Base-by-base conservation (phyloP, 2,329 filamentous ascomycete genomes). In the Canariomyces notabilis region DNA sequence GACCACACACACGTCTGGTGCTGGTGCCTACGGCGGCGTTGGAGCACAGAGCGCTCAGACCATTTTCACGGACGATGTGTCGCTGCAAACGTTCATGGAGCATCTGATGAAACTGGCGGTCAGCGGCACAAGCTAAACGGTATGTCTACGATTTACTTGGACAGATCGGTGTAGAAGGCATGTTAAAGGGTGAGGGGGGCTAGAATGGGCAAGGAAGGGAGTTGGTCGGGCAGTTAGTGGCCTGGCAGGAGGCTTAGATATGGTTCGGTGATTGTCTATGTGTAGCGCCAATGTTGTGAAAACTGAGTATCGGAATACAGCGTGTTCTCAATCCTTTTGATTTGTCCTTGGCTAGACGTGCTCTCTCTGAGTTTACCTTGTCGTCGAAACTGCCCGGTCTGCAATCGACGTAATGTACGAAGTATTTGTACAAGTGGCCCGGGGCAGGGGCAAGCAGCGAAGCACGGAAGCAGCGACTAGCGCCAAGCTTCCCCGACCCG, bases 31-130 rank as follows among this genome's bases (percentile, higher is more conserved):
- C 62, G 93, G 93, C 46, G 90, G 89, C 51, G 87, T 91, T 39
- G 82, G 86, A 22, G 77, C 79, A 2, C 87, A 91, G 61, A 90
- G 86, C 37, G 90, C 91, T 7, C 93, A 98, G 69, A 98, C 93
- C 5, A 98, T 98, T 60, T 98, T 98, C 71, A 98, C 93, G 1
- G 93, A 98, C 62, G 93, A 98, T 67, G 93, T 98, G 44, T 96
- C 89, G 44, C 73, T 98, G 63, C 91, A 97, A 69, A 97, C 91
- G 1, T 98, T 98, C 65, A 98, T 98, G 93, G 93, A 98, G 61
- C 90, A 97, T 70, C 74, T 98, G 65, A 98, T 98, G 93, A 98
- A 98, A 88, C 67, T 83, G 63, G 79, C 80, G 43, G 79, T 83
- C 14, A 82, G 79, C 52, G 79, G 79, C 46, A 82, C 79, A 6